phyloP scores from a whole-genome alignment of 2,329 filamentous ascomycete genomes.

The Fusarium sororula region DNA sequence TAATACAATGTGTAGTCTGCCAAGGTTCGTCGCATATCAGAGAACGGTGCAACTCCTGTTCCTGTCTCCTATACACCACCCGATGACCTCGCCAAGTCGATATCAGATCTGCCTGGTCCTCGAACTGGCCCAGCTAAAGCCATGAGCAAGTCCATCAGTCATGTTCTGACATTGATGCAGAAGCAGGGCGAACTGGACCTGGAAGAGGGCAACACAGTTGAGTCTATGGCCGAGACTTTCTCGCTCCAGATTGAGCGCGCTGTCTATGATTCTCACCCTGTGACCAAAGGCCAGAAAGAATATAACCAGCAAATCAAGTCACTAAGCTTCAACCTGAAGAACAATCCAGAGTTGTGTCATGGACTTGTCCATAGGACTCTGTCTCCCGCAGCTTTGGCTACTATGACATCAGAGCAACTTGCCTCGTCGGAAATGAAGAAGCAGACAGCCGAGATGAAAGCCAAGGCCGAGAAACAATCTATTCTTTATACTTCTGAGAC shows the following conservation, averaged over 20 bases:
- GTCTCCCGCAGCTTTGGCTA: constrained; percentile 78
- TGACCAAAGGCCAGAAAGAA: constrained; percentile 55
- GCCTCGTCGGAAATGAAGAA: constrained; percentile 88
- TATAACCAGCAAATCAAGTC: constrained; percentile 74
- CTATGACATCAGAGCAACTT: constrained; percentile 90
- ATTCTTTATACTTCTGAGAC: constrained; percentile 79
- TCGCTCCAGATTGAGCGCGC: constrained; percentile 84
- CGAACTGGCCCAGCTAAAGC: constrained; percentile 76
- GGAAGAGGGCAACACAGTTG: constrained; percentile 69
- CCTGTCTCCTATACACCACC: constrained; percentile 58
- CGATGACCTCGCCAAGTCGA: constrained; percentile 59
- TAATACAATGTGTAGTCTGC: constrained; percentile 47
- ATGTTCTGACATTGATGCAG: constrained; percentile 72
- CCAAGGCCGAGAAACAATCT: constrained; percentile 82
- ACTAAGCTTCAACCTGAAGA: constrained; percentile 87
- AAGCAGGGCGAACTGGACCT: constrained; percentile 72
- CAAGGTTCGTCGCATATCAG: constrained; percentile 64
- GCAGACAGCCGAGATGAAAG: constrained; percentile 79
- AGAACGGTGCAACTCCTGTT: constrained; percentile 50
- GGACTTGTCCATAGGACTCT: constrained; percentile 78
- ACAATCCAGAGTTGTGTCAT: constrained; percentile 80
- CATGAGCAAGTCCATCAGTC: constrained; percentile 74
- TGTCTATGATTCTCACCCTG: constrained; percentile 65
- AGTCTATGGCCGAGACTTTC: constrained; percentile 73
- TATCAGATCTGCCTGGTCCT: constrained; percentile 65